These are phyloP conservation scores for Diplogelasinospora grovesii DNA, from an alignment of 495 filamentous ascomycete species.

Conservation along the genomic window DNA sequence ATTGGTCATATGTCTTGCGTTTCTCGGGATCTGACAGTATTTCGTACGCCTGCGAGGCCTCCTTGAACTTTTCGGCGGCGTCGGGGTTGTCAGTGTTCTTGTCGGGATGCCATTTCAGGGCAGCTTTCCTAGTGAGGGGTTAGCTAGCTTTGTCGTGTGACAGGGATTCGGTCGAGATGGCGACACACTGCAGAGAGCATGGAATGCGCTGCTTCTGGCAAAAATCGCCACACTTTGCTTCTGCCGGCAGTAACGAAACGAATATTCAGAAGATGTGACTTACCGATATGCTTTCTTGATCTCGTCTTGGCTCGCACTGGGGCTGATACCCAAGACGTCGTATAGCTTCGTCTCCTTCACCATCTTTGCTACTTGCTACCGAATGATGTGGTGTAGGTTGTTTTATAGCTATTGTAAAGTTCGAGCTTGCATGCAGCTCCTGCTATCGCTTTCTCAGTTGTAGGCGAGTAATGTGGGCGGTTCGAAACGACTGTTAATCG, in stretches of 20 bases:
- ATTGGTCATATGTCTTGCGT: conserved; percentile 92
- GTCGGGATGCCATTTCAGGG: conserved; percentile 90
- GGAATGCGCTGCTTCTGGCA: too few relatives aligned
- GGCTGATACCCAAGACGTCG: conserved; percentile 66
- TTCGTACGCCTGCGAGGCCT: conserved; percentile 94
- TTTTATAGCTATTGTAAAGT: too few relatives aligned
- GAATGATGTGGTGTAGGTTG: neutral
- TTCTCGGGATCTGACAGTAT: conserved; percentile 97
- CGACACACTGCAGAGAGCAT: neutral
- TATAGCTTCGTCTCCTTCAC: conserved; percentile 85
- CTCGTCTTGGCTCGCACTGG: conserved; percentile 79
- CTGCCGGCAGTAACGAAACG: too few relatives aligned
- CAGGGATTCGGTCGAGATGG: too few relatives aligned
- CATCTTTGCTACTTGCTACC: conserved; percentile 46
- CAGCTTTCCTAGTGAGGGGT: conserved; percentile 58
- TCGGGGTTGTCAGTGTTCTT: conserved; percentile 90
- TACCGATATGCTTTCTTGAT: conserved; percentile 96
- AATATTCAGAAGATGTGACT: conserved; percentile 19
- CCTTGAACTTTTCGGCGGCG: conserved; percentile 87
- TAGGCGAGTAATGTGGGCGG: too few relatives aligned
- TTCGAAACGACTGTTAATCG: too few relatives aligned
- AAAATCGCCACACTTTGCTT: too few relatives aligned
- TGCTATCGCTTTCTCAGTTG: too few relatives aligned
- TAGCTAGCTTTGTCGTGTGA: too few relatives aligned
- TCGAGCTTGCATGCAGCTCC: too few relatives aligned